phyloP scores from a whole-genome alignment of 164 flowering plant species.

The Tinospora cordifolia region DNA sequence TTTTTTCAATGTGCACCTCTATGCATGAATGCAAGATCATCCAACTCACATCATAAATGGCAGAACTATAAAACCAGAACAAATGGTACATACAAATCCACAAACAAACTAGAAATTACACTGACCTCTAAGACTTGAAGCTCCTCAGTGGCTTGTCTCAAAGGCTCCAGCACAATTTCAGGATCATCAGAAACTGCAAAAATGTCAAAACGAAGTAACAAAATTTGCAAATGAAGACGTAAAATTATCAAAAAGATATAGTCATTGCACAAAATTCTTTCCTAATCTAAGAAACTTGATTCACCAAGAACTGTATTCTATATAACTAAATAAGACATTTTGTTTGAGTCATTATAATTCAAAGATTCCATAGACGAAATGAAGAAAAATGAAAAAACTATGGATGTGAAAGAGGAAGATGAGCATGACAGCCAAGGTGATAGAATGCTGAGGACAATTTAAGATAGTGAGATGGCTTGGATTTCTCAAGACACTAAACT shows the following conservation, averaged over 20 bases:
- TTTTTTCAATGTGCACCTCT: neutral
- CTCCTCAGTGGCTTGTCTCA: constrained; percentile 75
- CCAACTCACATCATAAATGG: neutral
- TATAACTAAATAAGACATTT: neutral
- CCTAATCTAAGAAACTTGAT: neutral
- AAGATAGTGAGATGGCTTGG: too few relatives aligned
- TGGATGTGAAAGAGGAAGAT: too few relatives aligned
- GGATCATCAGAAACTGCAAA: constrained; percentile 56
- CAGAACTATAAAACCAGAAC: neutral
- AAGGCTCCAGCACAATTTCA: constrained; percentile 57
- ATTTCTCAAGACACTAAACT: too few relatives aligned
- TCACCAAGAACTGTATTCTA: neutral
- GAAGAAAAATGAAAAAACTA: too few relatives aligned
- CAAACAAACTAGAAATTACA: constrained; percentile 2
- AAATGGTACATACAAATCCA: neutral
- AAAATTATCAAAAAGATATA: neutral
- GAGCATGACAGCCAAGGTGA: too few relatives aligned
- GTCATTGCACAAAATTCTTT: neutral
- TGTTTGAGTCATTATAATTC: too few relatives aligned
- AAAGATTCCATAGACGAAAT: too few relatives aligned
- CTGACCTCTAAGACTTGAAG: constrained; percentile 76
- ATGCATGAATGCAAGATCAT: neutral
- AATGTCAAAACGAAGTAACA: too few relatives aligned
- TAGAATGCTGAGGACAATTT: too few relatives aligned
- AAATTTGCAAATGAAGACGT: too few relatives aligned